Evolutionary conservation across 495 filamentous ascomycete genomes (phyloP).

Genomic region (Rusavskia elegans): DNA sequence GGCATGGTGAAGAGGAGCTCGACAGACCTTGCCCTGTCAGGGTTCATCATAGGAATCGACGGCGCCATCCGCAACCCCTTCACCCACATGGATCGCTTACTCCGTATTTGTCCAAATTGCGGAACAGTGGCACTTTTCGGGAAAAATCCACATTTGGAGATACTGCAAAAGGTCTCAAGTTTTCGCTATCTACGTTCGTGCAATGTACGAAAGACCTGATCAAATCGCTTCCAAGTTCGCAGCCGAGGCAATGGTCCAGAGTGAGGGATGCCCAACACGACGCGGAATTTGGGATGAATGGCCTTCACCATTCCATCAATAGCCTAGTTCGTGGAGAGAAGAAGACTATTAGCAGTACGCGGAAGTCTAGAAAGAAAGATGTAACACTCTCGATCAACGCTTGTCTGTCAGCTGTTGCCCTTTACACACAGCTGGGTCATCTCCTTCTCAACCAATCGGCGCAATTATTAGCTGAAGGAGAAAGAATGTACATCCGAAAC

Average conservation of each 20-base stretch:
- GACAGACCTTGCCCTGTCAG: constrained; percentile 34
- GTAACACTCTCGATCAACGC: constrained; percentile 17
- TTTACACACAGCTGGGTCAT: constrained; percentile 59
- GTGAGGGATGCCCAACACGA: background rate
- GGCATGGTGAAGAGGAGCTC: background rate
- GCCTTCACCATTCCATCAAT: background rate
- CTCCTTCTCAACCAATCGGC: constrained; percentile 53
- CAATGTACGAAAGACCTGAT: constrained; percentile 29
- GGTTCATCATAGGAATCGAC: background rate
- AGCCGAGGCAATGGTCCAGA: background rate
- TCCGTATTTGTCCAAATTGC: background rate
- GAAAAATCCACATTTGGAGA: constrained; percentile 51
- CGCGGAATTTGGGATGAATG: constrained; percentile 5
- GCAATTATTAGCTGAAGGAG: constrained; percentile 55
- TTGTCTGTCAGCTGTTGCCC: constrained; percentile 53
- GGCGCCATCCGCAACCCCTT: too few relatives aligned
- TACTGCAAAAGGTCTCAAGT: constrained; percentile 73
- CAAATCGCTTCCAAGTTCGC: constrained; percentile 13
- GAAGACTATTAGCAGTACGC: constrained; percentile 33
- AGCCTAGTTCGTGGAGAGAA: constrained; percentile 25
- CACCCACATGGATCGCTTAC: background rate
- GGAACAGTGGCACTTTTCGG: constrained; percentile 28
- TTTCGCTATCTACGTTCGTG: constrained; percentile 38
- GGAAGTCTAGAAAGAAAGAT: background rate
- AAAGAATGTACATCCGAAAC: constrained; percentile 65